Evolutionary conservation across 2,329 filamentous ascomycete genomes (phyloP).

Genomic region (Pyrenophora teres): DNA sequence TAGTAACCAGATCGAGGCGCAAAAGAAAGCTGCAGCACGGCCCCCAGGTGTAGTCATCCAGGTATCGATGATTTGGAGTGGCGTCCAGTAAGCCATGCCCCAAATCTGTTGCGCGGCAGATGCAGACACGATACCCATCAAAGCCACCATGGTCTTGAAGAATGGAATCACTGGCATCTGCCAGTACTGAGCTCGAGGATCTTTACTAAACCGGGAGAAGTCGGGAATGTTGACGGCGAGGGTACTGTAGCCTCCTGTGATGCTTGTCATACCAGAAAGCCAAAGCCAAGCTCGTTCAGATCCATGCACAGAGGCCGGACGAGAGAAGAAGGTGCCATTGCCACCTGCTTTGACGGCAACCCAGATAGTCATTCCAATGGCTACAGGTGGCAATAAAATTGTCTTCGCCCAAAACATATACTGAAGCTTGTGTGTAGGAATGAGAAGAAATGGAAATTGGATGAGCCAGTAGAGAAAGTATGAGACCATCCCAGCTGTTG

Average conservation of each 20-base stretch:
- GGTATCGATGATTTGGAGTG: conserved; percentile 24
- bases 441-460: conserved; percentile 25
- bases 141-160: conserved; percentile 17
- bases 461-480: conserved; percentile 27
- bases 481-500: conserved; percentile 36
- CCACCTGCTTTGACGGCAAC: conserved; percentile 21
- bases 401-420: conserved; percentile 19
- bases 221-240: conserved; percentile 20
- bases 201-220: conserved; percentile 25
- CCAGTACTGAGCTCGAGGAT: conserved; percentile 13
- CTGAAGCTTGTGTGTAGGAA: conserved; percentile 24
- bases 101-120: conserved; percentile 20
- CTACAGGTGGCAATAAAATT: conserved; percentile 5
- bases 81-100: conserved; percentile 24
- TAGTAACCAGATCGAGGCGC: conserved; percentile 4
- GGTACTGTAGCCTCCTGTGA: conserved; percentile 20
- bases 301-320: neutral
- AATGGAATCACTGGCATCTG: conserved; percentile 21
- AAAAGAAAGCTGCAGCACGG: conserved; percentile 26
- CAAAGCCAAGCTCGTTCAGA: conserved; percentile 3
- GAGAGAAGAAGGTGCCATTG: conserved; percentile 17
- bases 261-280: conserved; percentile 16
- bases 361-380: conserved; percentile 16
- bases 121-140: conserved; percentile 28
- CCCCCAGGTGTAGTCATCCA: conserved; percentile 19